Evolutionary conservation across 108 stramenopile species (phyloP), one percentile per base, ranked within the genome.

Genomic region (Schizochytrium sp.): DNA sequence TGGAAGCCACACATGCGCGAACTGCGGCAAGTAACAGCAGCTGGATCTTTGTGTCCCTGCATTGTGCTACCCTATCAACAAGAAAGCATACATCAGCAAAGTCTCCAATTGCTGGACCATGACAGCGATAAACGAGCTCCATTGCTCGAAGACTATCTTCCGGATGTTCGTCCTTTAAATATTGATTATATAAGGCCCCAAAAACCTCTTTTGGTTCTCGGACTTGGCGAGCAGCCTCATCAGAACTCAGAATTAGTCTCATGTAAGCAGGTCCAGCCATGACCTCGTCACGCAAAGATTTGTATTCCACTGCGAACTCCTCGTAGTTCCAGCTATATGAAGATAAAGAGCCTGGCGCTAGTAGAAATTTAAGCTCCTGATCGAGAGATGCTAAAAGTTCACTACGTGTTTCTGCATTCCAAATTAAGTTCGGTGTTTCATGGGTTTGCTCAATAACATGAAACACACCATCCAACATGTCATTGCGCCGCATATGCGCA

Each of bases 41-140:
- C 12, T 38, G 64, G 44, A 69, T 69, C 42, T 38, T 44, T 12
- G 12, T 7, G 19, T 8, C 10, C 0, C 42, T 0, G 5, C 40
- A 38, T 7, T 44, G 64, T 7, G 2, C 15, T 10, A 69, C 42
- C 15, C 64, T 38, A 69, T 69, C 15, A 8, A 83, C 76, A 47
- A 83, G 76, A 50, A 17, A 83, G 5, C 50, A 55, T 13, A 83
- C 76, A 42, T 83, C 76, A 10, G 47, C 76, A 55, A 83, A 83
- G 10, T 55, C 47, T 0, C 76, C 76, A 55, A 83, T 49, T n/a
- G 40, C 53, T n/a, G 50, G 76, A 10, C n/a, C 50, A 83, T 83
- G 76, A 53, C 76, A 83, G 13, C 53, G 47, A 55, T 83, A 83
- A n/a, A 83, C 76, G 47, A 55, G 76, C 53, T 83, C 76, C 76